Base-by-base conservation (phyloP, 192 early-diverging fungal species). In the Dissophora ornata region DNA sequence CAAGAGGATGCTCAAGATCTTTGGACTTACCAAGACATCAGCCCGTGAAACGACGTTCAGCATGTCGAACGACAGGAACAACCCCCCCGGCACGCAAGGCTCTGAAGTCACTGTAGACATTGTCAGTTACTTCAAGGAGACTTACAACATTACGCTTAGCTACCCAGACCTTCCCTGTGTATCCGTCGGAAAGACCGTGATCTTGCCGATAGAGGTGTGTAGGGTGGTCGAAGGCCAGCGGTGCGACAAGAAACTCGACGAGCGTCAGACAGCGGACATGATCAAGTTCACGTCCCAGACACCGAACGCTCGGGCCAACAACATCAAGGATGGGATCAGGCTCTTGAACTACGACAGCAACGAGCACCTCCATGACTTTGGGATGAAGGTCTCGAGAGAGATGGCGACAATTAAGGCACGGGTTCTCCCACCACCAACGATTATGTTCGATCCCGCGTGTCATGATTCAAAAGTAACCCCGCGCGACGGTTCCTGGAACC, bases 161-260 rank as follows among this genome's bases (percentile, higher is more conserved):
- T 96, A 90, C 64, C 90, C 93, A 11, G 88, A 88, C 48, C 79
- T 97, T 41, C 95, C 95, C 3, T 90, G 90, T 32, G 82, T 92
- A 33, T 85, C 90, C 21, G 92, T 95, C 34, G 75, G 85, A n/a
- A 89, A 86, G 61, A 82, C 79, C 30, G 62, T 81, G 15, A 78
- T 90, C 49, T 74, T 97, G 28, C 97, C 97, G 13, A 88, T 99
- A 80, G 97, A 99, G 82, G 84, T 96, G 25, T 97, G 95, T 83
- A 84, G 89, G n/a, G 83, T 99, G 44, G 80, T 90, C 33, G 84
- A 89, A 30, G 96, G 95, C 57, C 95, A 96, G 82, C 86, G 95
- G 38, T 91, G 91, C 77, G 79, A 84, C 69, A 84, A 90, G 64
- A 93, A 95, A 67, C 81, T 98, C 28, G 90, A 92, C 62, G 94